phyloP scores from a whole-genome alignment of 2,329 filamentous ascomycete species.

The Pyricularia grisea region DNA sequence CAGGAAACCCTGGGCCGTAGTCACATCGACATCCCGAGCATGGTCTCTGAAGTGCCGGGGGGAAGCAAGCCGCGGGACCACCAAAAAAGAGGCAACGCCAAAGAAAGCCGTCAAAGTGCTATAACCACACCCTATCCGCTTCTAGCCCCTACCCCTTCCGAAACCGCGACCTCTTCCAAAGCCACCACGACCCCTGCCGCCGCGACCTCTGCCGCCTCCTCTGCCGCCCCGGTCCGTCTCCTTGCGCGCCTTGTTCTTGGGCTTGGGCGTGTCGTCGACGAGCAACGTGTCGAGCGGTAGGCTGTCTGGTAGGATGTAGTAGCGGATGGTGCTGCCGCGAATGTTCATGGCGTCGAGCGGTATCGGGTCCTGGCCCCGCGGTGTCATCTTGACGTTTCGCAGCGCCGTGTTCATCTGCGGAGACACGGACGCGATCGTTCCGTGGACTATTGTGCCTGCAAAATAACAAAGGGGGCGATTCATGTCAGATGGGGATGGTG shows the following conservation, averaged over 20 bases:
- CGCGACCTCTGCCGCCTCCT: constrained; percentile 40
- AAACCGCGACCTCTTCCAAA: constrained; percentile 23
- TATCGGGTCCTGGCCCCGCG: constrained; percentile 77
- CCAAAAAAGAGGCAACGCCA: background rate
- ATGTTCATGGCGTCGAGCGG: constrained; percentile 93
- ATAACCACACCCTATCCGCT: background rate
- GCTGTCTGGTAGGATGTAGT: constrained; percentile 93
- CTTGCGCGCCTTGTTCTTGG: constrained; percentile 99
- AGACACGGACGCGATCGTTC: constrained; percentile 92
- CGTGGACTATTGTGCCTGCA: constrained; percentile 85
- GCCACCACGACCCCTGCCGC: constrained; percentile 17
- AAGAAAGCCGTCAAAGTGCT: background rate
- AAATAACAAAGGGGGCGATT: constrained; percentile 3
- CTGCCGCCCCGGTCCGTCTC: constrained; percentile 58
- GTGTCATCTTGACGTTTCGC: constrained; percentile 93
- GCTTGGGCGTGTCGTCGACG: constrained; percentile 94
- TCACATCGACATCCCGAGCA: background rate
- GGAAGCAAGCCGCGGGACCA: background rate
- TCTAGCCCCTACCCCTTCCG: constrained; percentile 10
- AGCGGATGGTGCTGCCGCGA: constrained; percentile 89
- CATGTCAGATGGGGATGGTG: constrained; percentile 4
- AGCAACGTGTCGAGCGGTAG: constrained; percentile 90
- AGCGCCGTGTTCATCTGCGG: constrained; percentile 98
- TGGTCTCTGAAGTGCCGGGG: too few relatives aligned
- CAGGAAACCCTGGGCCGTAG: background rate